Evolutionary conservation across 495 filamentous ascomycete species (phyloP).

Genomic region (Pyrenula aspistea): DNA sequence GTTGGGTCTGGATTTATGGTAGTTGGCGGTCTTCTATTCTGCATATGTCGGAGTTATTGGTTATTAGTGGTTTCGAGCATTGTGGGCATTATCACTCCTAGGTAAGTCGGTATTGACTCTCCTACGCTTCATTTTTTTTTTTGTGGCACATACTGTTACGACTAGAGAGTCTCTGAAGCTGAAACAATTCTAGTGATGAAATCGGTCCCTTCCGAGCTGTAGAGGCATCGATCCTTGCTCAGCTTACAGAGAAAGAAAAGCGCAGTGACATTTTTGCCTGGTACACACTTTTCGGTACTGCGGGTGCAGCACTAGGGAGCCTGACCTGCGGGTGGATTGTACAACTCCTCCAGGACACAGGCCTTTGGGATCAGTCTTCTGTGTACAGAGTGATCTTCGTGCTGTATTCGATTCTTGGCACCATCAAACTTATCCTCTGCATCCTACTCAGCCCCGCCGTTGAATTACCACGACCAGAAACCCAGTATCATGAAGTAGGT

Average conservation of each 20-base stretch:
- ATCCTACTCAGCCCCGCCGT: slow-evolving; percentile 45
- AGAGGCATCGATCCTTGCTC: slow-evolving; percentile 72
- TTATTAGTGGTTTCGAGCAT: slow-evolving; percentile 60
- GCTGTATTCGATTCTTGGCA: slow-evolving; percentile 53
- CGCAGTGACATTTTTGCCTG: slow-evolving; percentile 71
- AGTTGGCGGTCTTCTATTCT: slow-evolving; percentile 56
- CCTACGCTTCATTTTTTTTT: no score
- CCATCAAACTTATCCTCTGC: slow-evolving; percentile 53
- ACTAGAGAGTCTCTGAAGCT: no score
- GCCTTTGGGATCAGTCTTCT: slow-evolving; percentile 40
- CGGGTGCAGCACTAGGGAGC: slow-evolving; percentile 53
- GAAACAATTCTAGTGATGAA: slow-evolving; percentile 37
- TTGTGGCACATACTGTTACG: neutral
- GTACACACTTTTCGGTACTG: slow-evolving; percentile 59
- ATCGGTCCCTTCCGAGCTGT: slow-evolving; percentile 75
- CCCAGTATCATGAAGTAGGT: neutral
- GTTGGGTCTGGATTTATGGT: slow-evolving; percentile 60
- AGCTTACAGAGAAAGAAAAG: slow-evolving; percentile 47
- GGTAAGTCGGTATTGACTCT: neutral
- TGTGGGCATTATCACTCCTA: slow-evolving; percentile 69
- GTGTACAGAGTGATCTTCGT: slow-evolving; percentile 62
- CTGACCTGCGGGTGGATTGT: slow-evolving; percentile 55
- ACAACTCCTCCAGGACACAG: slow-evolving; percentile 30
- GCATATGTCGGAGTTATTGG: slow-evolving; percentile 58
- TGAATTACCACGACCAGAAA: slow-evolving; percentile 30